Conservation (phyloP, 495 filamentous ascomycete genomes). For the Talaromyces stipitatus region DNA sequence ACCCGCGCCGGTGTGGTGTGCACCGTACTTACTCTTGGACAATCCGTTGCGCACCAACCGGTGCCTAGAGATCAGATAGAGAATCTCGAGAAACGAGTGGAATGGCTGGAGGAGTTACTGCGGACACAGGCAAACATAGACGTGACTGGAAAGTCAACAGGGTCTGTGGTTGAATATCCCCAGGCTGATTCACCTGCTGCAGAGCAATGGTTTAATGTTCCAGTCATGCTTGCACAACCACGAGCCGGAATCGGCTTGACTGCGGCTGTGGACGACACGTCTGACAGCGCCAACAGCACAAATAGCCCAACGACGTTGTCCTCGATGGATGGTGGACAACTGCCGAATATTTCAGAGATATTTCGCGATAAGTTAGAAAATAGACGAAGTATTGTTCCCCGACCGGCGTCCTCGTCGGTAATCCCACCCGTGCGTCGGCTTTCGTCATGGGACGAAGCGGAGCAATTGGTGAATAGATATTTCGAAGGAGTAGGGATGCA, state of each 20-base stretch:
- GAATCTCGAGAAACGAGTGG: constrained; percentile 44
- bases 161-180: constrained; percentile 17
- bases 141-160: constrained; percentile 27
- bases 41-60: constrained; percentile 32
- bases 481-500: constrained; percentile 40
- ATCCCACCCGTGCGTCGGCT: constrained; percentile 31
- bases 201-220: constrained; percentile 38
- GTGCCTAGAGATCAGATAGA: constrained; percentile 43
- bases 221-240: constrained; percentile 28
- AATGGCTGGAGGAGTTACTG: constrained; percentile 40
- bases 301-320: not conserved
- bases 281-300: not conserved
- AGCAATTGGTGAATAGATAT: constrained; percentile 27
- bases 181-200: constrained; percentile 10
- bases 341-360: constrained; percentile 39
- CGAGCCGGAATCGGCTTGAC: constrained; percentile 12
- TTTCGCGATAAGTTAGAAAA: constrained; percentile 39
- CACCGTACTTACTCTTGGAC: constrained; percentile 36
- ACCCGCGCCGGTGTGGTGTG: constrained; percentile 44
- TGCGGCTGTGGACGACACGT: not conserved
- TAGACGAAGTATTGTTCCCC: constrained; percentile 30
- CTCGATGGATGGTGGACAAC: constrained; percentile 14
- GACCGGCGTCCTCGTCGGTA: constrained; percentile 19
- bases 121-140: constrained; percentile 29
- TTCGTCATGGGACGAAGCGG: constrained; percentile 33